Evolutionary conservation across 129 eudicot species (phyloP).

Genomic region (Mikania micrantha): DNA sequence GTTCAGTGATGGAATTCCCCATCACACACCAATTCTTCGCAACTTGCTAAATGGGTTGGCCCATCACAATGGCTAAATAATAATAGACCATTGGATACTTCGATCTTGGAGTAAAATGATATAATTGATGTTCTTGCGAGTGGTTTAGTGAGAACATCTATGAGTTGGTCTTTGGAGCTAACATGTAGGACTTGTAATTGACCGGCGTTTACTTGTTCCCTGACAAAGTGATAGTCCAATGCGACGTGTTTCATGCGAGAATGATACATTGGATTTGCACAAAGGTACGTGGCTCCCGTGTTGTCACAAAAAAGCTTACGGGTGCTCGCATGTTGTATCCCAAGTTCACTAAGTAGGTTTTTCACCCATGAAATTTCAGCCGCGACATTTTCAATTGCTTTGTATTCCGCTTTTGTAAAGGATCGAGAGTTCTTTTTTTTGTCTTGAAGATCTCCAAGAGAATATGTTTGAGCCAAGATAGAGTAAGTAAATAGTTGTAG

Average conservation of each 20-base stretch:
- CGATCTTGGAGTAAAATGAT: too few relatives aligned
- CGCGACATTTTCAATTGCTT: neutral
- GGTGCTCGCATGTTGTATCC: neutral
- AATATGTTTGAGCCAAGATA: neutral
- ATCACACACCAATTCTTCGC: too few relatives aligned
- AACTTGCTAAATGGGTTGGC: too few relatives aligned
- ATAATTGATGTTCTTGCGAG: neutral
- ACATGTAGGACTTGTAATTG: neutral
- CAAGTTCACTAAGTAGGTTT: neutral
- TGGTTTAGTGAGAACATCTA: neutral
- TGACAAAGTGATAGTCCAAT: too few relatives aligned
- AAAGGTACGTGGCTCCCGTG: too few relatives aligned
- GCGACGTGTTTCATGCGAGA: too few relatives aligned
- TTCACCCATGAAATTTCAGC: too few relatives aligned
- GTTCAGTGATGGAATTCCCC: too few relatives aligned
- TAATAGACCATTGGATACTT: too few relatives aligned
- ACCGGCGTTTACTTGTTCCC: too few relatives aligned
- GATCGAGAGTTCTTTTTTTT: neutral
- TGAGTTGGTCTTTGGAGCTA: neutral
- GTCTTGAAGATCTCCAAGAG: neutral
- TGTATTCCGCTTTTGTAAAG: neutral
- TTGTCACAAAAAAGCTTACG: neutral
- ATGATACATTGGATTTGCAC: too few relatives aligned
- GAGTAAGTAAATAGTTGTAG: neutral
- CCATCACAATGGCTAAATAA: too few relatives aligned